Evolutionary conservation across 73 alveolate species (phyloP), one percentile per base, ranked within the genome.

Genomic region (Urostyla sp.): DNA sequence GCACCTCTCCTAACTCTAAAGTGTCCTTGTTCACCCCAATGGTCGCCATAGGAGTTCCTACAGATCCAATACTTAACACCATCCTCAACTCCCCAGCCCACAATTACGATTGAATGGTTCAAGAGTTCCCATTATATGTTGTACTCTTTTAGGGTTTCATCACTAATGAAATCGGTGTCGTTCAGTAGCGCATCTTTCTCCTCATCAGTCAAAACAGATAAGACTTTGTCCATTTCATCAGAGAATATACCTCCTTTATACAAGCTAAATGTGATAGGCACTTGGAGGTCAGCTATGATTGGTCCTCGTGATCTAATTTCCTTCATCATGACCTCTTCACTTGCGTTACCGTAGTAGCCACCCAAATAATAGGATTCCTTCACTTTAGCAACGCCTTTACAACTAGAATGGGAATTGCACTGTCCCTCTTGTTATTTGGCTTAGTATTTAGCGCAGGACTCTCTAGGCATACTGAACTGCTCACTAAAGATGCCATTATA

Each of bases 301-400:
- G 98, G 98, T n/a, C 98, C 97, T 73, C 96, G 75, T 0, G 97
- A 93, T 24, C 91, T 38, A 23, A 94, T 69, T 59, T 94, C 98
- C 49, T 88, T 88, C 94, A 94, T 84, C 94, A 94, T 94, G 58
- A 66, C 53, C 31, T 56, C 75, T 67, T 94, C 97, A 72, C 53
- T 66, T 34, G 90, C 45, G 11, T 87, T 81, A 0, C 98, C 96
- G 67, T 94, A 94, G 58, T 53, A 76, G 27, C 97, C 77, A 37
- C 75, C 73, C 13, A 32, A 8, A 52, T 72, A 37, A 50, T 45
- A 45, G 31, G 81, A 1, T 45, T 31, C 51, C 38, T 58, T 53
- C 26, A 66, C 57, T 32, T 31, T 54, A 24, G 30, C 80, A 0
- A n/a, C 55, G 35, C 28, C 63, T 23, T 23, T 3, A 34, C 80